Evolutionary conservation across 768 basidiomycete genomes (phyloP), one percentile per base, ranked within the genome.

Genomic region (Tylopilus rubrobrunneus): DNA sequence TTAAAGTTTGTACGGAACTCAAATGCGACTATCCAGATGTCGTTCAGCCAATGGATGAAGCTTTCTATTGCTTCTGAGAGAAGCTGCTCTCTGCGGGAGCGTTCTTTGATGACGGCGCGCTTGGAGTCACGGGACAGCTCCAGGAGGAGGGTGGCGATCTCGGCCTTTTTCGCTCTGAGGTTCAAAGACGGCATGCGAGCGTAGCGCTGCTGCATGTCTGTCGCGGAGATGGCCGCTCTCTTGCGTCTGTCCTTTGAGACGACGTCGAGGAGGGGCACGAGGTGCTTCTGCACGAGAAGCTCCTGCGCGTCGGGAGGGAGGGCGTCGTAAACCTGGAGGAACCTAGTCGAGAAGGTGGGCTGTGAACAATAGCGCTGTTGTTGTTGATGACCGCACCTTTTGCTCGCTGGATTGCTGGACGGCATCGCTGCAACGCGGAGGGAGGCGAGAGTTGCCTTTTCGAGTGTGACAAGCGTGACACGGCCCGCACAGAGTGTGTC

Each of bases 21-120:
- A 57, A 79, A 86, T 9, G 79, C 79, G 31, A 77, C 73, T 49
- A 64, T 73, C 86, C 86, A 88, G 34, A 87, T 79, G 56, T 83
- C 78, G 62, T 74, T 80, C 45, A 87, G 61, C 85, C 85, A 87
- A n/a, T 62, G 61, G 0, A 77, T 68, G 23, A 87, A 64, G 58
- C 74, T 82, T 45, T 81, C 76, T 9, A 85, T 68, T 7, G 79
- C 75, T 63, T 87, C 84, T 23, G 70, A 58, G 14, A 86, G 60
- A 2, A 87, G 72, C 55, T 84, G 82, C 19, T 80, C 77, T 28
- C 77, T 74, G 55, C 72, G 76, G 2, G 82, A 83, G 29, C 73
- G 71, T 48, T 84, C 84, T 48, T 74, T 78, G 57, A 82, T 69
- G 52, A 80, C 69, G 1, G 79, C 70, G 4, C 76, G 68, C 57